Base-by-base conservation (phyloP, 495 filamentous ascomycete genomes). In the Daldinia caldariorum region DNA sequence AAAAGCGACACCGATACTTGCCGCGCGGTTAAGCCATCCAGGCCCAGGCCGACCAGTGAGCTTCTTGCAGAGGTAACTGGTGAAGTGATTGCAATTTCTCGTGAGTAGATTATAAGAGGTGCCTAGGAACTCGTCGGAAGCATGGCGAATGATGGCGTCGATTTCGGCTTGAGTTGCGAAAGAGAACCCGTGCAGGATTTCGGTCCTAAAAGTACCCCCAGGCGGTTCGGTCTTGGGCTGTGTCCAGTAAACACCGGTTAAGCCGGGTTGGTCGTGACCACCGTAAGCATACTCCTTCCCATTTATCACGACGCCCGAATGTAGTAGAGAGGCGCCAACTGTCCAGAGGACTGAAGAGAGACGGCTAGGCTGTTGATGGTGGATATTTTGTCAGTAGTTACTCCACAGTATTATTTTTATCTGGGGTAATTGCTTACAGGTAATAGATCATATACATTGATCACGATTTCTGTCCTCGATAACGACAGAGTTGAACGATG, bases 61-160 rank as follows among this genome's bases (percentile, higher is more conserved):
- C 67, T 84, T 81, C 70, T 87, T 77, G 74, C 89, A 91, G 32
- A 94, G 83, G 55, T 89, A 82, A 29, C 83, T 85, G 9, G 92
- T 92, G 78, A 94, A 94, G 72, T 94, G 91, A 71, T 94, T 94
- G 81, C 92, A 94, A 74, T 94, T 94, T 51, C 86, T 86, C 22
- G 88, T 91, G 29, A 94, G 83, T 6, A 94, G 82, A 69, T 93
- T 93, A 76, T 94, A 94, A 10, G 82, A 80, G 1, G 88, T 87
- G 14, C 92, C 92, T 29, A 85, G 81, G 69, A 93, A 94, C 63
- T 86, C 82, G 34, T 89, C 83, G 0, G 87, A 89, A 6, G 87
- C 89, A 72, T 88, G 84, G 67, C 82, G 83, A 13, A 94, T 84
- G 43, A 90, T 87, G 22, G 79, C 70, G 31, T 92, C 88, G 67